Evolutionary conservation across 208 protist species (phyloP).

Genomic region (Acanthamoeba healyi): DNA sequence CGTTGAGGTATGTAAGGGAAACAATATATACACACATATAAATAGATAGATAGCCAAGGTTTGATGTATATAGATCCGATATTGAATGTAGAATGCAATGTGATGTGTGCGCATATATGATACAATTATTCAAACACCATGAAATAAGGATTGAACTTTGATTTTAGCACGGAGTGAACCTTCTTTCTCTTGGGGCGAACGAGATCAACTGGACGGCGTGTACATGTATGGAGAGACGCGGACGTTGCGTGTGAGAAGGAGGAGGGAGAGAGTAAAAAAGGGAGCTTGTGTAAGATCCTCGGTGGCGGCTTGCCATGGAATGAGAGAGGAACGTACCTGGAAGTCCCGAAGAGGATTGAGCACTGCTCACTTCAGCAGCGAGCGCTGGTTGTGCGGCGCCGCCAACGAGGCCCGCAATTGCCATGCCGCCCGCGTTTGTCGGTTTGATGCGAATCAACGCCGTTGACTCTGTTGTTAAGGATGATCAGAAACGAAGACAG

Average conservation of each 20-base stretch:
- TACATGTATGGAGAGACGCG: too few relatives aligned
- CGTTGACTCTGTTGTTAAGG: neutral
- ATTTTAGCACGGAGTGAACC: neutral
- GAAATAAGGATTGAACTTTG: constrained; percentile 8
- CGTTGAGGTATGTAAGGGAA: neutral
- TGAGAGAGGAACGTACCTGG: neutral
- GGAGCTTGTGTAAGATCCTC: too few relatives aligned
- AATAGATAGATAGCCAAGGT: neutral
- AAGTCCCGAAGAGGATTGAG: neutral
- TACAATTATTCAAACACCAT: neutral
- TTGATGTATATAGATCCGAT: neutral
- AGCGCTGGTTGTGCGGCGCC: neutral
- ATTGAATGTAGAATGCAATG: too few relatives aligned
- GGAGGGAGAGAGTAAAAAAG: too few relatives aligned
- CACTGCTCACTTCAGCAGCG: neutral
- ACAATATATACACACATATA: neutral
- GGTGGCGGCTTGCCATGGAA: too few relatives aligned
- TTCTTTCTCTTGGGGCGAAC: constrained; percentile 38
- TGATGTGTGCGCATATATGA: neutral
- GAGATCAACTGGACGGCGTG: neutral
- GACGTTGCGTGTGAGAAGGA: too few relatives aligned
- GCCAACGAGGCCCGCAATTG: neutral
- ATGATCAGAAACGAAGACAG: too few relatives aligned
- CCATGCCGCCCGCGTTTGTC: neutral
- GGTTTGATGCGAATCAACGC: neutral